Evolutionary conservation across 2,329 filamentous ascomycete genomes (phyloP), one percentile per base, ranked within the genome.

Genomic region (Botryosphaeria agaves): DNA sequence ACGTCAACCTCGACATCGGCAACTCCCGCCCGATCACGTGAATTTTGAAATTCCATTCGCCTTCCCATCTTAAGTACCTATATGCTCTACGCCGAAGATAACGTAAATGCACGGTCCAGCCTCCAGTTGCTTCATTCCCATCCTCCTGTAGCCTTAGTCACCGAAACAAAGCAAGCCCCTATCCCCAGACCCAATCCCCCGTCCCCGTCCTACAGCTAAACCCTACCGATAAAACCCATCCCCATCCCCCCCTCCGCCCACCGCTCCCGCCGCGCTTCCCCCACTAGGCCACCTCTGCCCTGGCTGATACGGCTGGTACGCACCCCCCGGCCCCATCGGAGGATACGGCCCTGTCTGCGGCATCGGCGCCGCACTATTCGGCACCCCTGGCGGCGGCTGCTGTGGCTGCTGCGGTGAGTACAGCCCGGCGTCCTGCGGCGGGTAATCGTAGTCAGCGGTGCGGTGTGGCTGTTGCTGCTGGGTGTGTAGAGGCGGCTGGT

Each of bases 161-260:
- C n/a, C n/a, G n/a, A n/a, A n/a, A n/a, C n/a, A n/a, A n/a, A n/a
- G n/a, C n/a, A n/a, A n/a, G n/a, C n/a, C n/a, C n/a, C n/a, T n/a
- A n/a, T n/a, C n/a, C n/a, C n/a, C n/a, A n/a, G n/a, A n/a, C n/a
- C n/a, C n/a, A n/a, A n/a, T n/a, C n/a, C n/a, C n/a, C n/a, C n/a
- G n/a, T n/a, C n/a, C n/a, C n/a, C n/a, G n/a, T n/a, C n/a, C n/a
- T n/a, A n/a, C 19, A 21, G 12, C 16, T 9, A 31, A 30, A 15
- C 16, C 29, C 31, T 40, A 51, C 31, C 49, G 37, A 38, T 51
- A 52, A 33, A 44, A 52, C 30, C 50, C 49, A 16, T 45, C 47
- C 26, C 47, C 47, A 42, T 53, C 42, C 19, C 38, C 50, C 23
- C 30, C 14, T 34, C 33, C 14, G 4, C 21, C 21, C 9, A 23